Evolutionary conservation across 495 filamentous ascomycete species (phyloP).

Genomic region (Aspergillus biplanus): DNA sequence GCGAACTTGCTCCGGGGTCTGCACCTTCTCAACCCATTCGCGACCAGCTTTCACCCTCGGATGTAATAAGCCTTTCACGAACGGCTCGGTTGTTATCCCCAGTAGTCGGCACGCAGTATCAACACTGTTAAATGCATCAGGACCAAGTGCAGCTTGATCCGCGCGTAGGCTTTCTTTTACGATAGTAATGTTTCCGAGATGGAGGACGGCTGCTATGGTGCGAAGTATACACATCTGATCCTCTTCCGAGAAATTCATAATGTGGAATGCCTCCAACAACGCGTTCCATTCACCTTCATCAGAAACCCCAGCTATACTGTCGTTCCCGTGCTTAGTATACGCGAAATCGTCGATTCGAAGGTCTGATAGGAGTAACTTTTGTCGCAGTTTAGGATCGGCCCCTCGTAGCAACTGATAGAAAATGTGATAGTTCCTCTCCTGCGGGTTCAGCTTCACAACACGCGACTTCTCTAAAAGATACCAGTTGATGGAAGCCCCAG

Average conservation of each 20-base stretch:
- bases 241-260: slow-evolving; percentile 91
- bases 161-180: slow-evolving; percentile 85
- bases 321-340: slow-evolving; percentile 89
- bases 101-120: slow-evolving; percentile 81
- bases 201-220: slow-evolving; percentile 87
- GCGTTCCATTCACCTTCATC: slow-evolving; percentile 89
- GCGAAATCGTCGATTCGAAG: slow-evolving; percentile 82
- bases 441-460: slow-evolving; percentile 82
- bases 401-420: slow-evolving; percentile 96
- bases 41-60: slow-evolving; percentile 92
- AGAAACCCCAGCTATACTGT: slow-evolving; percentile 86
- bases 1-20: slow-evolving; percentile 94
- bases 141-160: slow-evolving; percentile 84
- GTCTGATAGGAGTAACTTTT: slow-evolving; percentile 73
- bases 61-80: slow-evolving; percentile 86
- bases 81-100: slow-evolving; percentile 80
- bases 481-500: slow-evolving; percentile 97
- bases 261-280: slow-evolving; percentile 86
- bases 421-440: slow-evolving; percentile 95
- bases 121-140: slow-evolving; percentile 70
- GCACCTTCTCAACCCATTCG: slow-evolving; percentile 98
- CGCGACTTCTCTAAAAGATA: slow-evolving; percentile 96
- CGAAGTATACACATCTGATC: slow-evolving; percentile 83
- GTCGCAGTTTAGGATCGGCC: slow-evolving; percentile 70
- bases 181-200: slow-evolving; percentile 89